Base-by-base conservation (phyloP, 768 basidiomycete genomes). In the Macrolepiota albuminosa region DNA sequence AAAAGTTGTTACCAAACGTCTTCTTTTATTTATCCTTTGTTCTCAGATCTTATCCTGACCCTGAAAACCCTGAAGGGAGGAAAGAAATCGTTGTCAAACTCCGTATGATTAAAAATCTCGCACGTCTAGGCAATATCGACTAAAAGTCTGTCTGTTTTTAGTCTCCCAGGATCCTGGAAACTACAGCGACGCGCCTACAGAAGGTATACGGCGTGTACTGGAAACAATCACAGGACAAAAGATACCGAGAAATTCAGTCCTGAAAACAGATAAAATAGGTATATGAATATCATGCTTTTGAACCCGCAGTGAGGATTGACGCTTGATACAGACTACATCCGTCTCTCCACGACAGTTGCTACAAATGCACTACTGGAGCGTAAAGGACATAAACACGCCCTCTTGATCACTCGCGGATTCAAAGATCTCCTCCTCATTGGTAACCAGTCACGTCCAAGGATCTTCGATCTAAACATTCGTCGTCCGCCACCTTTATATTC, bases 321-420 rank as follows among this genome's bases (percentile, higher is more conserved):
- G n/a, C 16, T 33, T 48, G 46, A 31, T 49, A 11, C 60, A 93
- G 94, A 96, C 68, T 95, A 93, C 69, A 93, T 96, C 63, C 85
- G 94, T 18, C 76, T 96, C 8, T 94, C 92, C 0, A 97, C 95
- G 0, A 98, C 96, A 0, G 93, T 98, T 4, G 95, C 95, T 0
- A 98, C 96, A 18, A 98, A 98, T 67, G 95, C 96, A 0, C 81
- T 98, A 0, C 82, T 98, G 6, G 96, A 98, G 68, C 87, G 96
- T 50, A 95, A 96, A 72, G 96, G 96, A 1, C 89, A 93, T 67
- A 87, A 86, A 62, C 93, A 96, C 61, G 95, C 93, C 0, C 78
- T 98, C 39, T 76, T 97, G 14, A 96, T 95, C 67, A 98, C 96
- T 1, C 85, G 85, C 61, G 94, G 94, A 0, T 96, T 95, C 80